Evolutionary conservation across 2,329 filamentous ascomycete genomes (phyloP).

Genomic region (Tolypocladium tropicale): DNA sequence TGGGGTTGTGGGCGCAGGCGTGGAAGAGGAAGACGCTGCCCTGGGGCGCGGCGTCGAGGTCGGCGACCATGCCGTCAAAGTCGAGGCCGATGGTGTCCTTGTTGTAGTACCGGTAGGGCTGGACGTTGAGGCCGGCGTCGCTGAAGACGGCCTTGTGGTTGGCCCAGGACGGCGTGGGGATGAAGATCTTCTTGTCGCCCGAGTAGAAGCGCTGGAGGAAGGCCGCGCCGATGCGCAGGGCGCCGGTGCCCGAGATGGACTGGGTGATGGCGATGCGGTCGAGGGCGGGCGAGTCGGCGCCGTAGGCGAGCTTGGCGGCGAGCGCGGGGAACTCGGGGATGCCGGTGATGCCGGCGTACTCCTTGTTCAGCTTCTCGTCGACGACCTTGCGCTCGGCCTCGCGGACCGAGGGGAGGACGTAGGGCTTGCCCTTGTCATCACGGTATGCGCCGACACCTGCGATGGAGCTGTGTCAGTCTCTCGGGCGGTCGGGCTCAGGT

Average conservation of each 20-base stretch:
- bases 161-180: slow-evolving; percentile 92
- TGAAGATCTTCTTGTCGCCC: slow-evolving; percentile 88
- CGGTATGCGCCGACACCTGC: slow-evolving; percentile 92
- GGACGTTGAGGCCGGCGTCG: slow-evolving; percentile 81
- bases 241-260: slow-evolving; percentile 95
- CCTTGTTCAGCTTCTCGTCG: slow-evolving; percentile 74
- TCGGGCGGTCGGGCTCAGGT: slow-evolving; percentile 2
- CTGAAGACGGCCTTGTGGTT: slow-evolving; percentile 97
- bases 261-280: slow-evolving; percentile 84
- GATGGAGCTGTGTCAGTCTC: slow-evolving; percentile 1
- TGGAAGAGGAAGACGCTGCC: slow-evolving; percentile 89
- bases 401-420: slow-evolving; percentile 88
- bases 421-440: slow-evolving; percentile 95
- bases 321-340: slow-evolving; percentile 89
- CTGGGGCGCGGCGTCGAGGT: slow-evolving; percentile 81
- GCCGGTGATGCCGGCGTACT: slow-evolving; percentile 96
- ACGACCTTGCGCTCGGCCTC: slow-evolving; percentile 83
- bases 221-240: slow-evolving; percentile 85
- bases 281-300: slow-evolving; percentile 66
- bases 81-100: slow-evolving; percentile 97
- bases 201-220: slow-evolving; percentile 92
- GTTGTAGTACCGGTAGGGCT: slow-evolving; percentile 98
- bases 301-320: slow-evolving; percentile 85
- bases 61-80: slow-evolving; percentile 85
- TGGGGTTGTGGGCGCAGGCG: slow-evolving; percentile 96